A percentile compares a stretch with the other conserved stretches of the same genome.
Evolutionary conservation across 257 asterid genomes (phyloP).

Genomic region (Leptodermis oblonga): DNA sequence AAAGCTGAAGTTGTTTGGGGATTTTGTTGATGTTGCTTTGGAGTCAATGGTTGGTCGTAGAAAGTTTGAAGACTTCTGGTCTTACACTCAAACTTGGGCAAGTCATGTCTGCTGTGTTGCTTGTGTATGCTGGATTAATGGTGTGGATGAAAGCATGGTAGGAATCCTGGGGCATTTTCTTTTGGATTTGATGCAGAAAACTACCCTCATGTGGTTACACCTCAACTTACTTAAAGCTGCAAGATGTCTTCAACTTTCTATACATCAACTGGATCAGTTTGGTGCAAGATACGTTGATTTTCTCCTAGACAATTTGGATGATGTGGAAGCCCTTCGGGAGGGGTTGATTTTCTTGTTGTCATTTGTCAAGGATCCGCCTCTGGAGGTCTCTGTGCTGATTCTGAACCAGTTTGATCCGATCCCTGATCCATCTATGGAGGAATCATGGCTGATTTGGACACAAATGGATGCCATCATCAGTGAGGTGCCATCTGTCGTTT

Average conservation of each 20-base stretch:
- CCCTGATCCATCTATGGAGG: neutral
- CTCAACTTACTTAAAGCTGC: neutral
- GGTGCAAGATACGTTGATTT: neutral
- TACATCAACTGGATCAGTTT: neutral
- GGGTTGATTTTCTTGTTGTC: neutral
- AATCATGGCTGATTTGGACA: neutral
- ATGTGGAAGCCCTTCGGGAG: neutral
- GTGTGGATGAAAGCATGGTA: neutral
- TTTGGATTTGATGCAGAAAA: slow-evolving; percentile 6
- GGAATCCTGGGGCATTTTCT: neutral
- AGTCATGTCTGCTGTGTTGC: neutral
- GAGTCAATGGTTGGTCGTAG: neutral
- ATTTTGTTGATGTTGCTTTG: neutral
- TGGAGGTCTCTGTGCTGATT: neutral
- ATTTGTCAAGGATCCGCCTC: neutral
- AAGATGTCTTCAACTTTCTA: neutral
- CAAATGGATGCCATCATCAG: neutral
- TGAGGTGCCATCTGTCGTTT: neutral
- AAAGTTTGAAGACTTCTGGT: neutral
- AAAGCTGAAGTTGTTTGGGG: neutral
- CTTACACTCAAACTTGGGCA: neutral
- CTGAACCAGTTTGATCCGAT: neutral
- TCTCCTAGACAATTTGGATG: neutral
- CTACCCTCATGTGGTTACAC: neutral
- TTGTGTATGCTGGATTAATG: neutral